Percentiles rank a stretch among this genome's conserved stretches.
These are phyloP conservation scores for Blastobotrys raffinosifermentans DNA, from an alignment of 1,139 yeast species.

Conservation along the genomic window DNA sequence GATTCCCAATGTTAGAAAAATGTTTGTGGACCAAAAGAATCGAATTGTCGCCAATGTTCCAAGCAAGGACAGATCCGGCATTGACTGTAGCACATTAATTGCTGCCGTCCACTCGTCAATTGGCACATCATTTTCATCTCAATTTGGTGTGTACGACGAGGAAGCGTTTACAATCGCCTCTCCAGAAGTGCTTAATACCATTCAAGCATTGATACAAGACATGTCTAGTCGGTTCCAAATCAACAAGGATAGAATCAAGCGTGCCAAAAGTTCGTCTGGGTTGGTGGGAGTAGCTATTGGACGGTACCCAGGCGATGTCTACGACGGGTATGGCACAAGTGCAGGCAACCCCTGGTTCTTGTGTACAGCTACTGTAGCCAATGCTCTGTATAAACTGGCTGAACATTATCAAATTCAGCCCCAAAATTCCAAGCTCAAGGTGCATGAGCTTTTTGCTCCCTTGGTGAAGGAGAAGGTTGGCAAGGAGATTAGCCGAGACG, in stretches of 20 bases:
- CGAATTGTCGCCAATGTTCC: background rate
- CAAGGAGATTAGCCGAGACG: slow-evolving; percentile 8
- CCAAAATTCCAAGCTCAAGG: slow-evolving; percentile 24
- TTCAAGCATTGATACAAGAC: slow-evolving; percentile 38
- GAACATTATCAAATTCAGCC: slow-evolving; percentile 35
- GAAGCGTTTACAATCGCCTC: background rate
- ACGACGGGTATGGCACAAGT: slow-evolving; percentile 67
- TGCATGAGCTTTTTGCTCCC: slow-evolving; percentile 23
- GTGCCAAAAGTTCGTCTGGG: no score
- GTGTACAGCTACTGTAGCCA: slow-evolving; percentile 76
- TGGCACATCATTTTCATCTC: no score
- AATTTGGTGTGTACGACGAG: background rate
- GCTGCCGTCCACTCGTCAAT: background rate
- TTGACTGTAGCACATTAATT: background rate
- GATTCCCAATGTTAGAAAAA: slow-evolving; percentile 32
- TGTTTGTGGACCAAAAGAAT: background rate
- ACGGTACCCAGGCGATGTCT: slow-evolving; percentile 88
- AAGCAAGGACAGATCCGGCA: background rate
- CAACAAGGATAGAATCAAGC: slow-evolving; percentile 44
- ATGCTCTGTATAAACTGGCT: slow-evolving; percentile 38
- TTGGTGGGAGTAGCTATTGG: slow-evolving; percentile 69
- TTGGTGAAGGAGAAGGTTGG: slow-evolving; percentile 17
- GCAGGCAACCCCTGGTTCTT: slow-evolving; percentile 97
- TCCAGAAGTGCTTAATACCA: background rate
- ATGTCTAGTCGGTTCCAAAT: slow-evolving; percentile 74